These are phyloP conservation scores for Cutaneotrichosporon cutaneum DNA, from an alignment of 1,284 basidiomycete genomes.

Conservation along the genomic window DNA sequence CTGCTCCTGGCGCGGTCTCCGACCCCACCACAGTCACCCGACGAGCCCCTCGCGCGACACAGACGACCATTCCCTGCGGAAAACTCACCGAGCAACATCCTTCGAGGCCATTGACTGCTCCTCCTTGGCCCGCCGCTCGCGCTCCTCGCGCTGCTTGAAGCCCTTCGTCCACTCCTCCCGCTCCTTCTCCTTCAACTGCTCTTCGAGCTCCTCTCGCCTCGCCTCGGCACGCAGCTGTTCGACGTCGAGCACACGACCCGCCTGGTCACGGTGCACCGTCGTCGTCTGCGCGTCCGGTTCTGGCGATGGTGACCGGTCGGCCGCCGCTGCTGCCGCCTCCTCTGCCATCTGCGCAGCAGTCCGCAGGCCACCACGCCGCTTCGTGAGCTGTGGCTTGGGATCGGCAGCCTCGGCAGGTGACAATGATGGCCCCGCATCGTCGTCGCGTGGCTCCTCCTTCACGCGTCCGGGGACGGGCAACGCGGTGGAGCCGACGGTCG, in stretches of 20 bases:
- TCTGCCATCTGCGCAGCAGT: conserved; percentile 58
- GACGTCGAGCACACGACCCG: conserved; percentile 84
- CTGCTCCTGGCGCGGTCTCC: too few species aligned
- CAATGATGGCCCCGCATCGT: conserved; percentile 12
- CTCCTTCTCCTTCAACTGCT: conserved; percentile 76
- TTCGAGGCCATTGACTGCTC: conserved; percentile 65
- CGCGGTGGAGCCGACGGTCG: conserved; percentile 38
- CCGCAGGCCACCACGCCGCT: conserved; percentile 68
- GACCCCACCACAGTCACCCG: too few species aligned
- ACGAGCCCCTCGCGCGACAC: not conserved
- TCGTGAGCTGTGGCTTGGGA: conserved; percentile 46
- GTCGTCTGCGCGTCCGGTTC: conserved; percentile 59
- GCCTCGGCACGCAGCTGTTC: conserved; percentile 79
- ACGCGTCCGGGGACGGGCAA: conserved; percentile 30
- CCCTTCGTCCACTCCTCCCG: conserved; percentile 98
- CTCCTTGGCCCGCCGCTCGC: conserved; percentile 64
- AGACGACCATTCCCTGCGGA: not conserved
- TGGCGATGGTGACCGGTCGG: conserved; percentile 53
- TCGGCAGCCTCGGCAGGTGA: not conserved
- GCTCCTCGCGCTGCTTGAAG: conserved; percentile 76
- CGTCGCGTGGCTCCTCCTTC: conserved; percentile 33
- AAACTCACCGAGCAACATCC: conserved; percentile 66
- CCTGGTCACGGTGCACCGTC: conserved; percentile 90
- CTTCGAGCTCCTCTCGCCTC: conserved; percentile 69
- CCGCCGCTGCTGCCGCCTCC: conserved; percentile 58